phyloP scores from a whole-genome alignment of 352 stramenopile genomes.

The Pythium brassicae region DNA sequence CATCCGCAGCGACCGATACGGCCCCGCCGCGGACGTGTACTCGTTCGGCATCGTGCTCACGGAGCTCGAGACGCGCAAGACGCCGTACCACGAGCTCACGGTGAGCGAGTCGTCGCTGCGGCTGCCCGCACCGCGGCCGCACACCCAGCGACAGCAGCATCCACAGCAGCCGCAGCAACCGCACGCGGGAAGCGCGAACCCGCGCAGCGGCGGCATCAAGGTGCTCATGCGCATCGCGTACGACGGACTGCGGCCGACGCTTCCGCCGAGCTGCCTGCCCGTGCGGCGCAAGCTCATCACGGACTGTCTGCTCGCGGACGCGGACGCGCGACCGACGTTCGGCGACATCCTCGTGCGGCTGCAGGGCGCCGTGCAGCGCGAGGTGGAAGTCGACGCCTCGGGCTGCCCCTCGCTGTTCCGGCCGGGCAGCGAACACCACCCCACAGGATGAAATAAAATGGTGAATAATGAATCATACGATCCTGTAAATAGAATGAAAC shows the following conservation, averaged over 20 bases:
- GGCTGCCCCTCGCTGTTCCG: not conserved
- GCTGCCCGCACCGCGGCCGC: not conserved
- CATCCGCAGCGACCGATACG: constrained; percentile 84
- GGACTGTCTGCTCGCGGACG: constrained; percentile 64
- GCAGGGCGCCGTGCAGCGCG: constrained; percentile 70
- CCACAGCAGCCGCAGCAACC: constrained; percentile 4
- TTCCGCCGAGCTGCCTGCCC: constrained; percentile 54
- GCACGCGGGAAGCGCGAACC: not conserved
- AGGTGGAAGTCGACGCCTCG: constrained; percentile 61
- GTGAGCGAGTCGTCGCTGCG: constrained; percentile 26
- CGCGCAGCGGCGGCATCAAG: constrained; percentile 28
- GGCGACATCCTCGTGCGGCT: constrained; percentile 65
- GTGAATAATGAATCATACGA: not conserved
- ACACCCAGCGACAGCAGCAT: not conserved
- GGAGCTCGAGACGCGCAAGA: constrained; percentile 78
- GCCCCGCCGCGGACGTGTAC: constrained; percentile 77
- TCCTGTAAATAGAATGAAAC: too few species aligned
- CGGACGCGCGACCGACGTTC: constrained; percentile 61
- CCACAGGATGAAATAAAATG: too few species aligned
- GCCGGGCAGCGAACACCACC: not conserved
- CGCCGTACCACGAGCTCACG: constrained; percentile 75
- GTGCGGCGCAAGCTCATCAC: constrained; percentile 62
- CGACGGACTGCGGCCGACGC: constrained; percentile 64
- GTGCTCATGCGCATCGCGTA: constrained; percentile 80
- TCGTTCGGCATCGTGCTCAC: constrained; percentile 88